Percentiles rank a stretch among this genome's conserved stretches.
Evolutionary conservation across 768 basidiomycete genomes (phyloP).

Genomic region (Lactarius quietus): DNA sequence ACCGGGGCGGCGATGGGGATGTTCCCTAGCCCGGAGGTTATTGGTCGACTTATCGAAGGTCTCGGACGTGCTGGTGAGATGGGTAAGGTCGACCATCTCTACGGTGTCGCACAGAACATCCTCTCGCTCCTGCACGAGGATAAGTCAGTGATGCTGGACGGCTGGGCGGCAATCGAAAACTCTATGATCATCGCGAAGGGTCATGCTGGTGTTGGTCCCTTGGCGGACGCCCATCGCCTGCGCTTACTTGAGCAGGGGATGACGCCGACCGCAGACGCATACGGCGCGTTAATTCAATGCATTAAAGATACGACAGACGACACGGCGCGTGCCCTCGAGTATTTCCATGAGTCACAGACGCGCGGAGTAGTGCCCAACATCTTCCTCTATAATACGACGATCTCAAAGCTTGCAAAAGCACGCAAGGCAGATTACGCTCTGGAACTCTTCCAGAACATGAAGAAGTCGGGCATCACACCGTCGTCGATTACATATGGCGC

Average conservation of each 20-base stretch:
- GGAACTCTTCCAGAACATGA: conserved; percentile 87
- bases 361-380: conserved; percentile 72
- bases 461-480: conserved; percentile 53
- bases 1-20: conserved; percentile 41
- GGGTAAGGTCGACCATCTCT: conserved; percentile 60
- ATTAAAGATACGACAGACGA: conserved; percentile 97
- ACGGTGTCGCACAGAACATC: conserved; percentile 62
- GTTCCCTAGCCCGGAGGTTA: conserved; percentile 48
- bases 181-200: conserved; percentile 85
- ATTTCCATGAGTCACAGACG: conserved; percentile 74
- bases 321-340: conserved; percentile 75
- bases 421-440: conserved; percentile 89
- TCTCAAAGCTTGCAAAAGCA: conserved; percentile 92
- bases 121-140: conserved; percentile 44
- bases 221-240: conserved; percentile 75
- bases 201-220: conserved; percentile 73
- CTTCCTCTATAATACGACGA: conserved; percentile 96
- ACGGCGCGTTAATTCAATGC: conserved; percentile 82
- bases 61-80: conserved; percentile 63
- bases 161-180: conserved; percentile 83
- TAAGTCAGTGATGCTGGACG: conserved; percentile 46
- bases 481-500: conserved; percentile 94
- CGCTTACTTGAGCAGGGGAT: conserved; percentile 75
- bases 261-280: conserved; percentile 83
- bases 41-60: conserved; percentile 62